phyloP scores from a whole-genome alignment of 352 stramenopile species.

The Phytophthora gonapodyides region DNA sequence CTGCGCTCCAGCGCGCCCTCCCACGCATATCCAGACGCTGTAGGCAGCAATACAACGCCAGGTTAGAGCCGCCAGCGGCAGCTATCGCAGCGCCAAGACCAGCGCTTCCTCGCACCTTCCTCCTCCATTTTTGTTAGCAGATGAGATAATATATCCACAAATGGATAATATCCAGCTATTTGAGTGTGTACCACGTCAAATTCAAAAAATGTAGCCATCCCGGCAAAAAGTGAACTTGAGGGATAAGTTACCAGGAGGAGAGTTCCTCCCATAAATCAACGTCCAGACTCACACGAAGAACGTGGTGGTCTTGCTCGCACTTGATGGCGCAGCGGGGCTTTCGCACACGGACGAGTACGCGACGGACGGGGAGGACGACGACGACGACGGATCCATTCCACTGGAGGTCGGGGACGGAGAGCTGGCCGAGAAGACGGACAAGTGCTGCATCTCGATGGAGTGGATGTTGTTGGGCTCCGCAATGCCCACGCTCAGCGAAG shows the following conservation, averaged over 20 bases:
- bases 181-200: not conserved
- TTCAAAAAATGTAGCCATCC: conserved; percentile 14
- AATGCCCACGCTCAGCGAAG: conserved; percentile 20
- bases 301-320: conserved; percentile 44
- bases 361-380: conserved; percentile 52
- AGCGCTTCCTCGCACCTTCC: conserved; percentile 18
- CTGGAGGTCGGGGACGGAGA: conserved; percentile 36
- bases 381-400: conserved; percentile 45
- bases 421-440: conserved; percentile 49
- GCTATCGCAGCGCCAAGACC: not conserved
- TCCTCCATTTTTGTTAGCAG: conserved; percentile 28
- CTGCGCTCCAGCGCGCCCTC: conserved; percentile 84
- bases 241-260: conserved; percentile 29
- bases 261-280: conserved; percentile 17
- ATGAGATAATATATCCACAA: too few relatives aligned
- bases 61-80: not conserved
- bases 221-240: conserved; percentile 4
- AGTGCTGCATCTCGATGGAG: conserved; percentile 46
- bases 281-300: conserved; percentile 56
- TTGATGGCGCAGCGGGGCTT: conserved; percentile 42
- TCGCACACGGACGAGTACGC: conserved; percentile 69
- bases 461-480: conserved; percentile 24
- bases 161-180: not conserved
- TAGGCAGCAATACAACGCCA: conserved; percentile 1
- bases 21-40: conserved; percentile 75